A percentile compares a stretch with the other conserved stretches of the same genome.
Conservation (phyloP, 768 basidiomycete species). For the Boletales sp. region DNA sequence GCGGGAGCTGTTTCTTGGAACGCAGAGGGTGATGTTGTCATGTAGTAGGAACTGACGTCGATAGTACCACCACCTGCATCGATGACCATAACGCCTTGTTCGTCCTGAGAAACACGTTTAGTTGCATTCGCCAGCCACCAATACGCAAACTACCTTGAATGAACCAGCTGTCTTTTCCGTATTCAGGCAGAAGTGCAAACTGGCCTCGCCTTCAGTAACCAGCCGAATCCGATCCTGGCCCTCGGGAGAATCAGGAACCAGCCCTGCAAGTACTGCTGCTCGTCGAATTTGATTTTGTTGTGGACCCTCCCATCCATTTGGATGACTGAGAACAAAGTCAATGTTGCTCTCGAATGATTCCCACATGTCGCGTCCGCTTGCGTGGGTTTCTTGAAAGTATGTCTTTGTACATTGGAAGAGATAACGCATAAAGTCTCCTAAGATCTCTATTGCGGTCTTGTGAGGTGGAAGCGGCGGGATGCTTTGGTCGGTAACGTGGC, state of each 20-base stretch:
- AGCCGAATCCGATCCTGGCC: conserved; percentile 40
- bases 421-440: conserved; percentile 49
- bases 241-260: conserved; percentile 34
- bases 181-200: conserved; percentile 45
- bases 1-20: conserved; percentile 50
- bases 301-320: conserved; percentile 46
- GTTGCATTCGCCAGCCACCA: too few species aligned
- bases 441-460: conserved; percentile 41
- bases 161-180: conserved; percentile 31
- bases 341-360: conserved; percentile 36
- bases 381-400: conserved; percentile 46
- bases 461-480: conserved; percentile 39
- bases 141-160: conserved; percentile 19
- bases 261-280: conserved; percentile 40
- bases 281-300: conserved; percentile 43
- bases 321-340: conserved; percentile 46
- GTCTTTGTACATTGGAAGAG: conserved; percentile 39
- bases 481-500: conserved; percentile 13
- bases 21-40: conserved; percentile 25
- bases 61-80: conserved; percentile 64
- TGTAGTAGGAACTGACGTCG: conserved; percentile 54
- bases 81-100: conserved; percentile 50
- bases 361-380: conserved; percentile 41
- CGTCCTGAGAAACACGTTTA: conserved; percentile 28
- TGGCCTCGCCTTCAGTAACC: conserved; percentile 53